These are phyloP conservation scores for Acacia confusa DNA, from an alignment of 306 rosid genomes.

Conservation along the genomic window DNA sequence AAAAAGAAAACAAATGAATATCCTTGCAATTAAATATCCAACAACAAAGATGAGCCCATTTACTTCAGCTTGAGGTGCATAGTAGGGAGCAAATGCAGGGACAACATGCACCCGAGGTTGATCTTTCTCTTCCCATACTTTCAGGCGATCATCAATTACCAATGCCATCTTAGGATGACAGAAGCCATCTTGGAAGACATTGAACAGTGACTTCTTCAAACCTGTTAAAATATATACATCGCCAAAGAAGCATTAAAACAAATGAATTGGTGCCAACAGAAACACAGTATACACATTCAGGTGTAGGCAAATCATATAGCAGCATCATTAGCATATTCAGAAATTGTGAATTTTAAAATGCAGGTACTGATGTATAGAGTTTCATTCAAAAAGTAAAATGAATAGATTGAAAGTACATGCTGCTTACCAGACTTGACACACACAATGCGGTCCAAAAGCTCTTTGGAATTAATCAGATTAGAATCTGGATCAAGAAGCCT, in stretches of 20 bases:
- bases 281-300: constrained; percentile 10
- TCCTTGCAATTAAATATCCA: constrained; percentile 18
- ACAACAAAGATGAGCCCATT: constrained; percentile 29
- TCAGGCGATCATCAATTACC: constrained; percentile 98
- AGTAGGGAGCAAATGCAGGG: constrained; percentile 99
- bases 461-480: constrained; percentile 87
- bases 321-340: constrained; percentile 5
- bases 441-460: constrained; percentile 83
- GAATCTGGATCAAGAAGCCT: constrained; percentile 99
- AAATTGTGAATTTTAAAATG: constrained; percentile 6
- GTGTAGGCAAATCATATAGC: constrained; percentile 14
- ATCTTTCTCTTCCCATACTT: constrained; percentile 98
- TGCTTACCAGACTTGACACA: constrained; percentile 94
- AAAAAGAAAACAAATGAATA: constrained; percentile 8
- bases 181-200: constrained; percentile 82
- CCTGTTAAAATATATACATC: constrained; percentile 47
- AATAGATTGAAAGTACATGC: constrained; percentile 18
- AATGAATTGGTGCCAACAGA: constrained; percentile 20
- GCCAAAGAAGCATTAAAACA: constrained; percentile 14
- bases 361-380: constrained; percentile 13
- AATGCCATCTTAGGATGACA: constrained; percentile 98
- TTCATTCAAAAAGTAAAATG: constrained; percentile 23
- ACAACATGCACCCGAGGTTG: constrained; percentile 99
- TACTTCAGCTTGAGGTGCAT: constrained; percentile 98
- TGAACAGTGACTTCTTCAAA: constrained; percentile 86